phyloP scores from a whole-genome alignment of 2,329 filamentous ascomycete genomes.

The Tolypocladium sp. region DNA sequence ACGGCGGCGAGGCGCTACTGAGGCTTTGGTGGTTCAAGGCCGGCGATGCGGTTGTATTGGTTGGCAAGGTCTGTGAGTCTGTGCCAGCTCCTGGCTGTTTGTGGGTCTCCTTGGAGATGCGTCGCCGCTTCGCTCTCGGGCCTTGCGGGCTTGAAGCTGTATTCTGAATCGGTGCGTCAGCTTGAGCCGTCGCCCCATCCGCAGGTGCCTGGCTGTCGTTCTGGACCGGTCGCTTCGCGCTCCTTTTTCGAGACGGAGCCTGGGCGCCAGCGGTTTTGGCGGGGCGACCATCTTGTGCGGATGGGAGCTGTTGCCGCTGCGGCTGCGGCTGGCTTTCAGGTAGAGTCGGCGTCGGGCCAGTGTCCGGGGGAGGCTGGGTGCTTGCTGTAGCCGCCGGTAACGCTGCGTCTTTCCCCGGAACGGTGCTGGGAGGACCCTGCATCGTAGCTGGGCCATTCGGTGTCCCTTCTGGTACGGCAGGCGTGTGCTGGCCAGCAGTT shows the following conservation, averaged over 20 bases:
- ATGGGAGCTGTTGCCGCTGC: neutral
- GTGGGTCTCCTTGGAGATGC: slow-evolving; percentile 12
- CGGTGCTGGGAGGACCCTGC: neutral
- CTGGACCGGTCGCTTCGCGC: neutral
- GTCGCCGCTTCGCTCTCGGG: slow-evolving; percentile 14
- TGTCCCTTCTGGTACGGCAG: neutral
- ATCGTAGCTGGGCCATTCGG: neutral
- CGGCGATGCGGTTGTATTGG: slow-evolving; percentile 7
- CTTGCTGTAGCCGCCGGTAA: neutral
- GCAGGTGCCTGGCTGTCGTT: neutral
- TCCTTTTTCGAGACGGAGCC: neutral
- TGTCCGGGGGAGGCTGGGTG: neutral
- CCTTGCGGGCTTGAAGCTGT: slow-evolving; percentile 4
- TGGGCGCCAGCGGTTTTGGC: neutral
- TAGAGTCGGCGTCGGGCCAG: neutral
- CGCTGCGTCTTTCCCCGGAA: neutral
- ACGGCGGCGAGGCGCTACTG: slow-evolving; percentile 5
- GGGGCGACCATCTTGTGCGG: neutral
- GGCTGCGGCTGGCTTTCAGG: neutral
- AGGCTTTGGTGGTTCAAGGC: slow-evolving; percentile 2
- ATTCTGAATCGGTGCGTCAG: slow-evolving; percentile 1
- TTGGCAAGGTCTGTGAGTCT: slow-evolving; percentile 5
- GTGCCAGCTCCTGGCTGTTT: slow-evolving; percentile 4
- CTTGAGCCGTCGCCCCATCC: neutral
- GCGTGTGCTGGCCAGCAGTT: neutral